Evolutionary conservation across 1,284 basidiomycete species (phyloP).

Genomic region (Chalciporus piperatoides): DNA sequence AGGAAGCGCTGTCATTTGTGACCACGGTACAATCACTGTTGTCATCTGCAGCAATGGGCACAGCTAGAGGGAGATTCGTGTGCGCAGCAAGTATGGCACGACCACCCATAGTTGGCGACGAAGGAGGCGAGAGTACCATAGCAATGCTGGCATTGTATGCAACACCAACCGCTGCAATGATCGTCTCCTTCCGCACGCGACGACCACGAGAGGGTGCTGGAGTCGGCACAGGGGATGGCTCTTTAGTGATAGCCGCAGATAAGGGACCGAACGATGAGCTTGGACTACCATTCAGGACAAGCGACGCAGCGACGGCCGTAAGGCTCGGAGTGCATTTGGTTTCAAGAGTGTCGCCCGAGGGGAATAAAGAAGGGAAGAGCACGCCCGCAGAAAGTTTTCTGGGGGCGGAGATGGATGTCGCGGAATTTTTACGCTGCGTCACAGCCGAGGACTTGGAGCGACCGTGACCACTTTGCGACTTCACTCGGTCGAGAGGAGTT

Average conservation of each 20-base stretch:
- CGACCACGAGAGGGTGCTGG: constrained; percentile 17
- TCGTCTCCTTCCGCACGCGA: constrained; percentile 16
- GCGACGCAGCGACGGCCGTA: constrained; percentile 10
- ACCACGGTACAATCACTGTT: not conserved
- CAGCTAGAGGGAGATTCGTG: constrained; percentile 3
- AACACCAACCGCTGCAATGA: not conserved
- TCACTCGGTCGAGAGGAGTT: not conserved
- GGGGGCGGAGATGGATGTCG: not conserved
- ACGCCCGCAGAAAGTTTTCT: constrained; percentile 20
- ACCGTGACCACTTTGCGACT: constrained; percentile 8
- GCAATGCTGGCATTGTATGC: constrained; percentile 16
- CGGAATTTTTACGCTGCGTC: not conserved
- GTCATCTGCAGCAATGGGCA: not conserved
- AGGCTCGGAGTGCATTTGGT: constrained; percentile 10
- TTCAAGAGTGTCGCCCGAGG: constrained; percentile 8
- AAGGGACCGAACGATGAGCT: not conserved
- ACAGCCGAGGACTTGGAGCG: constrained; percentile 22
- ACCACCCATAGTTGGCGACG: constrained; percentile 14
- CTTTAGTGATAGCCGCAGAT: not conserved
- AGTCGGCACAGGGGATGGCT: not conserved
- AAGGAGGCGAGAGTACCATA: constrained; percentile 27
- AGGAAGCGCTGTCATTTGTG: not conserved
- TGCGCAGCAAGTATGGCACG: constrained; percentile 5
- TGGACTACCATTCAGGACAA: constrained; percentile 8
- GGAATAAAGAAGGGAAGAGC: constrained; percentile 15